Evolutionary conservation across 202 grass and related monocot genomes (phyloP).

Genomic region (Hordeum pubiflorum): DNA sequence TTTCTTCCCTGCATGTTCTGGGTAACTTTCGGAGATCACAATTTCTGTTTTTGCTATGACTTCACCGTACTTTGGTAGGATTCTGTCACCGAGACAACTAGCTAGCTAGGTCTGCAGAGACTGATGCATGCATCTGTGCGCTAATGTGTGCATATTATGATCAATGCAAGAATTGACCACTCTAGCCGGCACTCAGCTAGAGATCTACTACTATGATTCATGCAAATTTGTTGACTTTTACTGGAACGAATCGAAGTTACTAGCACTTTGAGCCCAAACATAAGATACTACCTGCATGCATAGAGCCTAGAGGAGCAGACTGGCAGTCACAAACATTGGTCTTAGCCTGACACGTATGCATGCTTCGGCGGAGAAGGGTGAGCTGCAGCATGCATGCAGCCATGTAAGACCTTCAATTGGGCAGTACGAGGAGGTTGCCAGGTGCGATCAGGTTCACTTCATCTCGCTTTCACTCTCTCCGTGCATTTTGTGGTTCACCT

Average conservation of each 20-base stretch:
- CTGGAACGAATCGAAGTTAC: no score
- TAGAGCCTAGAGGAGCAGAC: background rate
- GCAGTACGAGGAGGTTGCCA: background rate
- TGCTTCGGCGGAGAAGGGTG: slow-evolving; percentile 9
- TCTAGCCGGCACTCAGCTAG: background rate
- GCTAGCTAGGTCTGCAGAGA: background rate
- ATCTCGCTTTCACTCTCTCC: background rate
- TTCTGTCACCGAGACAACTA: no score
- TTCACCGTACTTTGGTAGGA: no score
- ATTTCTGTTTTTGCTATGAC: no score
- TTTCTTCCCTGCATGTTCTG: no score
- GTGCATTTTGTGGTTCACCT: background rate
- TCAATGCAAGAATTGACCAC: background rate
- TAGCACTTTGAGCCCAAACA: background rate
- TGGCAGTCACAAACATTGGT: background rate
- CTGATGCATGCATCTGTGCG: background rate
- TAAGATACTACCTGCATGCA: background rate
- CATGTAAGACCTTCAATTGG: background rate
- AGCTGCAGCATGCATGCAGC: slow-evolving; percentile 8
- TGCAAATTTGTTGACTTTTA: background rate
- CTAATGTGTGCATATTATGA: background rate
- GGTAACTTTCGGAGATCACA: no score
- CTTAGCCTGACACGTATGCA: background rate
- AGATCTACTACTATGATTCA: background rate
- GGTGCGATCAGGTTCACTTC: background rate